Conservation (phyloP, 106 monocot genomes). For the Dioscorea zingiberensis region DNA sequence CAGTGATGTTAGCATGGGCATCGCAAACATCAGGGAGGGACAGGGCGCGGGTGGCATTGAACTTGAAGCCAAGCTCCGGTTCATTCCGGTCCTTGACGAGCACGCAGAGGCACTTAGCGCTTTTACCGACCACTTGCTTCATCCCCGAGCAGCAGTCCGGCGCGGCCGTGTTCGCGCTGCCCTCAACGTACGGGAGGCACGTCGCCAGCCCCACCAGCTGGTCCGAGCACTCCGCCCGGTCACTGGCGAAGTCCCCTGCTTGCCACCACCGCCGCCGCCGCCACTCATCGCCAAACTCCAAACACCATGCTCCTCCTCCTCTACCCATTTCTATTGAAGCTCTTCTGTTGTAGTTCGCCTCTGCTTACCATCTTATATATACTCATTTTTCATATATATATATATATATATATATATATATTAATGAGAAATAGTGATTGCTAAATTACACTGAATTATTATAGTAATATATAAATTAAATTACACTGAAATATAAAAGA, state of each 20-base stretch:
- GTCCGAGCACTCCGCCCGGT: slow-evolving; percentile 37
- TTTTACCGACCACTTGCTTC: slow-evolving; percentile 23
- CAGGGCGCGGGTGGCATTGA: slow-evolving; percentile 33
- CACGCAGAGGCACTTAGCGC: slow-evolving; percentile 60
- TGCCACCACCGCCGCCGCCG: not conserved
- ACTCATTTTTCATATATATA: too few relatives aligned
- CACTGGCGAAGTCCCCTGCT: slow-evolving; percentile 29
- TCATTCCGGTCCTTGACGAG: slow-evolving; percentile 62
- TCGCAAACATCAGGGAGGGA: slow-evolving; percentile 23
- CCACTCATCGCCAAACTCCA: not conserved
- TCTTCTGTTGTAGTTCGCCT: too few relatives aligned
- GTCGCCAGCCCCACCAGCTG: slow-evolving; percentile 37
- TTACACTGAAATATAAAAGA: too few relatives aligned
- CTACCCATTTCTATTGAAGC: too few relatives aligned
- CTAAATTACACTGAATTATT: too few relatives aligned
- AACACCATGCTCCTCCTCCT: not conserved
- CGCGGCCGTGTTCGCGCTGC: slow-evolving; percentile 25
- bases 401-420: too few relatives aligned
- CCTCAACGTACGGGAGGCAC: slow-evolving; percentile 41
- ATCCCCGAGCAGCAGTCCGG: slow-evolving; percentile 54
- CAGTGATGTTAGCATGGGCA: slow-evolving; percentile 32
- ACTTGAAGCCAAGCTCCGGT: slow-evolving; percentile 34
- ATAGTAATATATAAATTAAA: too few relatives aligned
- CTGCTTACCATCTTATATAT: too few relatives aligned
- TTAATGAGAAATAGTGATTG: too few relatives aligned